Evolutionary conservation across 805 yeast species (phyloP), one percentile per base, ranked within the genome.

Genomic region (Isabelozyma pseudorhagii): DNA sequence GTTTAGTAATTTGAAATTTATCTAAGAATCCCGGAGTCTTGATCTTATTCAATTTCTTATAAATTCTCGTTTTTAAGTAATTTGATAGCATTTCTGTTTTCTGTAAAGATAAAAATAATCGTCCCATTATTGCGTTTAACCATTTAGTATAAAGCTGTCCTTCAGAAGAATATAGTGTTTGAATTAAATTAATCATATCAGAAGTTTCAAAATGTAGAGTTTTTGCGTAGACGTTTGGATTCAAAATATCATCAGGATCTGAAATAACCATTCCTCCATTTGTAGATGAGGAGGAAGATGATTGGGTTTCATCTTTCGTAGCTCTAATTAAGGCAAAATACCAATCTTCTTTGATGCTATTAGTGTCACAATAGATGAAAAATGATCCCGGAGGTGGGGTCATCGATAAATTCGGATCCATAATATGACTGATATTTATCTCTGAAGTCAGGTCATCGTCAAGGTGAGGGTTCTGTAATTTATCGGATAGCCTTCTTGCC

Each of bases 311-410:
- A 5, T 69, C 67, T 51, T 85, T 87, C 0, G 93, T 80, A 0
- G 96, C 96, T 49, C 85, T 75, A n/a, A 93, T 75, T 48, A 94
- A 72, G 0, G 89, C 84, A 66, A 90, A 91, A 63, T 93, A 94
- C 87, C 97, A 85, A 63, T 93, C 97, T 66, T 94, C 99, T 60
- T 93, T 93, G 44, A 86, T 91, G 49, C 78, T 78, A 56, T 91
- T 89, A 45, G 83, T 78, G 56, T 90, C 96, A 42, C 85, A 80
- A 64, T 90, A 89, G 3, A 93, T 66, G 64, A 79, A 93, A 58
- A 73, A 70, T 4, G 78, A 65, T 3, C 75, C 76, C 34, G 66
- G 66, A 3, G 78, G 77, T 1, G 71, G 72, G 2, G 54, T 46
- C 17, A 67, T 53, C 7, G 54, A 47, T 28, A 55, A 56, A 5